A percentile compares a stretch with the other conserved stretches of the same genome.
These are phyloP conservation scores for Silene conica DNA, from an alignment of 148 eudicot genomes.

Conservation along the genomic window DNA sequence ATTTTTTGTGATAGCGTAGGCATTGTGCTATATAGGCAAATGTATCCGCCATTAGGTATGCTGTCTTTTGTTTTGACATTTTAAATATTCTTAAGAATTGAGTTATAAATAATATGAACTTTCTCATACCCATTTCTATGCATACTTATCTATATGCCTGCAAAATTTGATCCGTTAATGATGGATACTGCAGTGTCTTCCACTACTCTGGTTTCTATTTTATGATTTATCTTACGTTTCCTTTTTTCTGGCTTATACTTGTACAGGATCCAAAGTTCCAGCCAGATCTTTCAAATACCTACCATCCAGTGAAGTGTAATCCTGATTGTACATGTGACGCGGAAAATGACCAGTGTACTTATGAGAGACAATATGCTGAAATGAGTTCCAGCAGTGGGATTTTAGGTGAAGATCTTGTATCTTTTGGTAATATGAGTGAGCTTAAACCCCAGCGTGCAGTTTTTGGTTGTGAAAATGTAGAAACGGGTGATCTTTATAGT, in stretches of 20 bases:
- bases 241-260: not conserved
- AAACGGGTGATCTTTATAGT: constrained; percentile 85
- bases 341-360: constrained; percentile 49
- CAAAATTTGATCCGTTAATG: not conserved
- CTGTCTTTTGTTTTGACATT: too few species aligned
- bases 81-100: too few species aligned
- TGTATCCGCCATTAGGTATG: too few species aligned
- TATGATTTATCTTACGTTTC: not conserved
- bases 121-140: not conserved
- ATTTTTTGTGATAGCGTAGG: too few species aligned
- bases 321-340: constrained; percentile 70
- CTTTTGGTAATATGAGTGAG: constrained; percentile 86
- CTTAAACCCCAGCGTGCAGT: constrained; percentile 75
- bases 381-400: constrained; percentile 98
- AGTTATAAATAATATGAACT: not conserved
- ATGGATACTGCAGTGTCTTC: not conserved
- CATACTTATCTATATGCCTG: not conserved
- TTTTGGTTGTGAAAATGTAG: constrained; percentile 90
- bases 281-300: constrained; percentile 68
- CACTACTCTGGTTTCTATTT: not conserved
- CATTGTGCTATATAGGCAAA: too few species aligned
- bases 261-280: constrained; percentile 80
- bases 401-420: constrained; percentile 76
- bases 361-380: constrained; percentile 93
- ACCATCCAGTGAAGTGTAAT: constrained; percentile 76